Conservation (phyloP, 2,329 filamentous ascomycete genomes). For the Aureobasidium vineae region DNA sequence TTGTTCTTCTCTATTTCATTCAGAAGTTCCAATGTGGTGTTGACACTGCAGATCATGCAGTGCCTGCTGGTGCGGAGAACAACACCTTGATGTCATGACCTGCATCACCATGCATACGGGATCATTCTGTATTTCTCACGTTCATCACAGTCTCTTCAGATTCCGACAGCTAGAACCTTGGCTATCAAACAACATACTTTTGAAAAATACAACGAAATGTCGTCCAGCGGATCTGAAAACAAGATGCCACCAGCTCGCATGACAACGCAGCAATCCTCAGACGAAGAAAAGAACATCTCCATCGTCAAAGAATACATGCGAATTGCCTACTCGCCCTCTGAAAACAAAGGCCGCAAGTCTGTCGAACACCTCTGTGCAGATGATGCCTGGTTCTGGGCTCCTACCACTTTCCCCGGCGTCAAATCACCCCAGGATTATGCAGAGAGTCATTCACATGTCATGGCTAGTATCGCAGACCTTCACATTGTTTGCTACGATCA, state of each 20-base stretch:
- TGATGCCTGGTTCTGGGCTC: slow-evolving; percentile 40
- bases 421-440: slow-evolving; percentile 43
- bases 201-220: not conserved
- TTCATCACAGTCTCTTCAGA: too few relatives aligned
- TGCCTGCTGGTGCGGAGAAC: not conserved
- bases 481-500: slow-evolving; percentile 41
- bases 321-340: slow-evolving; percentile 40
- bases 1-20: not conserved
- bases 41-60: slow-evolving; percentile 1
- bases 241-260: slow-evolving; percentile 29
- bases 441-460: slow-evolving; percentile 41
- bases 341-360: slow-evolving; percentile 39
- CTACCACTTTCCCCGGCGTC: slow-evolving; percentile 42
- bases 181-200: too few relatives aligned
- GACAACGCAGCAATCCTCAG: slow-evolving; percentile 30
- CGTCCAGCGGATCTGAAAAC: slow-evolving; percentile 24
- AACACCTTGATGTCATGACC: slow-evolving; percentile 17
- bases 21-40: not conserved
- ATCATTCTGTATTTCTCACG: not conserved
- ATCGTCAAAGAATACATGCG: slow-evolving; percentile 42
- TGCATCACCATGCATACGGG: slow-evolving; percentile 4
- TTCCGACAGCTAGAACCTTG: not conserved
- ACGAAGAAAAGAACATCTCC: slow-evolving; percentile 37
- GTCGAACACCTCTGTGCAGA: slow-evolving; percentile 40
- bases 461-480: slow-evolving; percentile 39